Base-by-base conservation (phyloP, 2,329 filamentous ascomycete species). In the Immersiporthe knoxdaviesiana region DNA sequence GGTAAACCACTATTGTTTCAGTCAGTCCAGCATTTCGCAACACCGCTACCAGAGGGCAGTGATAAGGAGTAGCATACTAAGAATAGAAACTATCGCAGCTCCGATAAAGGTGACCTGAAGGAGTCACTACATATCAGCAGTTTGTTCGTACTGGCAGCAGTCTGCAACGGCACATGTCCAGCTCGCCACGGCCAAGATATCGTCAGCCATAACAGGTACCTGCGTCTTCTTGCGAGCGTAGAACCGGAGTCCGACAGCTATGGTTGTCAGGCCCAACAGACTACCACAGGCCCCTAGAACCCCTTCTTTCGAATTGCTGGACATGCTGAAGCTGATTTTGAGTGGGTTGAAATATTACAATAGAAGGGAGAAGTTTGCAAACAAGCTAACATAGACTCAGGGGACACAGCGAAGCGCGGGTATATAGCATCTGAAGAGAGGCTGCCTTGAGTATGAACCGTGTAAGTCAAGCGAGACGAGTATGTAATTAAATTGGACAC, bases 211-310 rank as follows among this genome's bases (percentile, higher is more conserved):
- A 62, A 62, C 3, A 41, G 35, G 59, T 24, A 62, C 59, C n/a
- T 41, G 35, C 59, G 35, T 41, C 59, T 62, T 62, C 39, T 62
- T 62, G 39, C 59, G 59, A 30, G 59, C 59, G 59, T 44, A 62
- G 39, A 62, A 62, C 35, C 35, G 59, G 35, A 44, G 59, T 27
- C 59, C 59, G 39, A 41, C 35, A 41, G 59, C 59, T 41, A 62
- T 62, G n/a, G 59, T 62, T 62, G 35, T 62, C 39, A 62, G 39
- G 59, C 59, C 59, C n/a, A 62, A 62, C n/a, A 62, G 59, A 27
- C 59, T 62, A 62, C 59, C 35, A 62, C 18, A 62, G 32, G 59
- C 59, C 35, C 59, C 59, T 44, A 62, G 59, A 62, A 59, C 27
- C 56, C 56, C 56, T 59, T 59, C 56, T 59, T 59, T 59, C 56